Conservation (phyloP, 768 basidiomycete species). For the Paxillus ammoniavirescens region DNA sequence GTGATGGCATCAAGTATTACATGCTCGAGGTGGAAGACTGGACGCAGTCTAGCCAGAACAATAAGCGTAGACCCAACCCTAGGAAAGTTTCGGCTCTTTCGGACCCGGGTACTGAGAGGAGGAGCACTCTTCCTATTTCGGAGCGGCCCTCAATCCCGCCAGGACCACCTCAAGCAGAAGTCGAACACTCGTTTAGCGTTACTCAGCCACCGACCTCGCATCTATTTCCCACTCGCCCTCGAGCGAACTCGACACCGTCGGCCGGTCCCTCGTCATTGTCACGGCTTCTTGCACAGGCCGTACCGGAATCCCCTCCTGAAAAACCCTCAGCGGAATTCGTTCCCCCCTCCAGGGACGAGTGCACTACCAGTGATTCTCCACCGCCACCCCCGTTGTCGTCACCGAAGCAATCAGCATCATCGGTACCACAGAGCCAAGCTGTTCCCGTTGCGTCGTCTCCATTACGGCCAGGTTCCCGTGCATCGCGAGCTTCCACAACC, state of each 20-base stretch:
- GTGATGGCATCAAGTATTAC: constrained; percentile 89
- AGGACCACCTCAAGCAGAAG: constrained; percentile 66
- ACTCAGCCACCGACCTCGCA: constrained; percentile 67
- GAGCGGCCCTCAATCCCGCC: constrained; percentile 37
- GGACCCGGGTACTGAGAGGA: constrained; percentile 41
- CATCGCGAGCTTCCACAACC: constrained; percentile 65
- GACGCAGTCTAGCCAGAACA: constrained; percentile 68
- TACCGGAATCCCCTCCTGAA: constrained; percentile 36
- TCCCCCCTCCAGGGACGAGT: constrained; percentile 28
- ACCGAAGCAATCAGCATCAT: constrained; percentile 38
- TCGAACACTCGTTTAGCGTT: constrained; percentile 68
- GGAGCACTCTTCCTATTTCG: constrained; percentile 9
- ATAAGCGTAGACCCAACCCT: constrained; percentile 55
- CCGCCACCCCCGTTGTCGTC: constrained; percentile 26
- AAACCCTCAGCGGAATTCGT: constrained; percentile 22
- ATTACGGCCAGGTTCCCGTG: constrained; percentile 68
- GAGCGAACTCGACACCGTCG: constrained; percentile 65
- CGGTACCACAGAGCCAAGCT: constrained; percentile 30
- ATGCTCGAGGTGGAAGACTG: constrained; percentile 94
- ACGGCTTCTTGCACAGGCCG: constrained; percentile 74
- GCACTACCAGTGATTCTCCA: constrained; percentile 28
- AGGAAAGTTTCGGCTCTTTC: constrained; percentile 45
- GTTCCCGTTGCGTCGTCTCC: constrained; percentile 48
- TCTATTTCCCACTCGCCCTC: constrained; percentile 59
- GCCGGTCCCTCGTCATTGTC: constrained; percentile 80